Base-by-base conservation (phyloP, 768 basidiomycete genomes). In the Cubamyces lactineus region DNA sequence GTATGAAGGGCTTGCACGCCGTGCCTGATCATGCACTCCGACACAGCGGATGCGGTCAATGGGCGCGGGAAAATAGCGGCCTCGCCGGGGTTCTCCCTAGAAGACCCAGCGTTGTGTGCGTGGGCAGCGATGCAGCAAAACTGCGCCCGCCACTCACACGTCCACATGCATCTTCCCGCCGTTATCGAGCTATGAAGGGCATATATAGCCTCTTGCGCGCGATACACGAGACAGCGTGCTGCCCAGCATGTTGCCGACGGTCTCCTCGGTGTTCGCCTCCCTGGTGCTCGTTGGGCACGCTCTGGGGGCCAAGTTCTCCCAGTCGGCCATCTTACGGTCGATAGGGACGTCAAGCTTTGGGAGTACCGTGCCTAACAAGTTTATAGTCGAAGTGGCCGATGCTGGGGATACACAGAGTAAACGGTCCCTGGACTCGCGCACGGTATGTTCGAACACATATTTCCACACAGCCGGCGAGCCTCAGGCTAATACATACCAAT, bases 351-450 rank as follows among this genome's bases (percentile, higher is more conserved):
- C 26, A 16, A 28, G 59, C 16, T 63, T 67, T 21, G 61, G 61
- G n/a, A 69, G 66, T 48, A 63, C 68, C 57, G 67, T 79, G 5
- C 77, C 79, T n/a, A 75, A 76, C 58, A 74, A 73, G 55, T 81
- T 76, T 66, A 77, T 81, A 50, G 71, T 81, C 30, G 79, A 81
- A 60, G 75, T 80, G 42, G 74, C 76, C 53, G 65, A 66, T 7
- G 65, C 67, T 11, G 67, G 70, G 12, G 67, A 72, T 49, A 63
- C 69, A 9, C 66, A 64, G 16, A 60, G 57, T 16, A 71, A 68
- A 62, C 56, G 72, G 17, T 66, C 67, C 9, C 30, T 69, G 26
- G 63, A 62, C 24, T 57, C 65, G 13, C 66, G 69, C 17, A 56
- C 64, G 45, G 68, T 67, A 7, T 17, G 60, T 63, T 4, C 7